Conservation (phyloP, 257 asterid genomes). For the Capsicum chinense region DNA sequence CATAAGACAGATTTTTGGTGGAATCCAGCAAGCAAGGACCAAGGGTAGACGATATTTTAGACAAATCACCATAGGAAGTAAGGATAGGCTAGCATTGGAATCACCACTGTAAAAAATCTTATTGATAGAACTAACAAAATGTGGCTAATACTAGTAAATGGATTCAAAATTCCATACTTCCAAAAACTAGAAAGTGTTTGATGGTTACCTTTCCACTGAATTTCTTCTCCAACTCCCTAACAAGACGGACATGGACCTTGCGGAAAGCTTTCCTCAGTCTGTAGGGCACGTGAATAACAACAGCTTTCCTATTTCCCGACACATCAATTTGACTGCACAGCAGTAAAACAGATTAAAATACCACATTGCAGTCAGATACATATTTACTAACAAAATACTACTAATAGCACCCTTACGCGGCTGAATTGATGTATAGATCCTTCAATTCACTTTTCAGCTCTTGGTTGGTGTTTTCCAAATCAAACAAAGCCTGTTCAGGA, state of each 20-base stretch:
- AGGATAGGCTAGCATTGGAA: neutral
- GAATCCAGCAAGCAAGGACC: slow-evolving; percentile 29
- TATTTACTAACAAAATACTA: too few relatives aligned
- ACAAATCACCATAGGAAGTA: neutral
- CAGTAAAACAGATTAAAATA: neutral
- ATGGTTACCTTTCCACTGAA: slow-evolving; percentile 85
- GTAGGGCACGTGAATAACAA: slow-evolving; percentile 84
- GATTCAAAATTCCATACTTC: neutral
- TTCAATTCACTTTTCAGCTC: slow-evolving; percentile 85
- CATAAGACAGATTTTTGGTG: neutral
- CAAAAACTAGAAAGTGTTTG: neutral
- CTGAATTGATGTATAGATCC: slow-evolving; percentile 86
- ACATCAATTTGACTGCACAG: slow-evolving; percentile 74
- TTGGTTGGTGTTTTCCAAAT: slow-evolving; percentile 82
- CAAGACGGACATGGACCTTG: slow-evolving; percentile 81
- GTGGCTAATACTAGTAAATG: neutral
- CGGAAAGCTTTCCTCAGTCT: slow-evolving; percentile 86
- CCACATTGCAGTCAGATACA: neutral
- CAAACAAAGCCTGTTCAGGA: slow-evolving; percentile 66
- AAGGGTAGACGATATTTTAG: neutral
- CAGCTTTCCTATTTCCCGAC: slow-evolving; percentile 80
- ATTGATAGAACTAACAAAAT: neutral
- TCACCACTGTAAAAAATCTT: neutral
- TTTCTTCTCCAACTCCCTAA: slow-evolving; percentile 92
- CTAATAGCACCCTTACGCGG: slow-evolving; percentile 49